Conservation (phyloP, 2,329 filamentous ascomycete genomes). For the Trichoderma sp. region DNA sequence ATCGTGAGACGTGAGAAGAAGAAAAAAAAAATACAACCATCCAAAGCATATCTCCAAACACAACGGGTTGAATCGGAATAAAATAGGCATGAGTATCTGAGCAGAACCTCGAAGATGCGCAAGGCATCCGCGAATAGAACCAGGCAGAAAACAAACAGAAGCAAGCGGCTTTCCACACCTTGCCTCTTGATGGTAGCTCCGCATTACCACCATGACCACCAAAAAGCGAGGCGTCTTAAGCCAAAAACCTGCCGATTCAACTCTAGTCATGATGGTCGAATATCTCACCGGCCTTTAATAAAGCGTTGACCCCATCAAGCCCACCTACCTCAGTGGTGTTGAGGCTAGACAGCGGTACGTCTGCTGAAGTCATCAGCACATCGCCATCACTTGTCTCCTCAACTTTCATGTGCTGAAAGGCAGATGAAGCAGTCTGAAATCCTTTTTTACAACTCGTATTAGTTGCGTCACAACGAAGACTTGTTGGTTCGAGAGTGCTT, state of each 20-base stretch:
- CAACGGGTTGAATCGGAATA: background rate
- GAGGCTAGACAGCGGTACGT: conserved; percentile 22
- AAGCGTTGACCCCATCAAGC: conserved; percentile 57
- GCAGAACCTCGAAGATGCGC: conserved; percentile 2
- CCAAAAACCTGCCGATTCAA: background rate
- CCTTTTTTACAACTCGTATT: conserved; percentile 30
- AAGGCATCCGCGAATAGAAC: conserved; percentile 16
- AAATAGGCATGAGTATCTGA: conserved; percentile 15
- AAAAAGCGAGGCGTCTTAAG: background rate
- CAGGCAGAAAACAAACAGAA: conserved; percentile 4
- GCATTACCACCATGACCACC: background rate
- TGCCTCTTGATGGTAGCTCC: background rate
- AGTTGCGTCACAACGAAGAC: conserved; percentile 27
- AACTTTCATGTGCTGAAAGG: conserved; percentile 32
- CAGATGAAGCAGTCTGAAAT: conserved; percentile 34
- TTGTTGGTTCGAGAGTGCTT: conserved; percentile 21
- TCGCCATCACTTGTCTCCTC: conserved; percentile 31
- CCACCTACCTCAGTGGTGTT: conserved; percentile 26
- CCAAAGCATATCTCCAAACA: background rate
- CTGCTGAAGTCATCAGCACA: conserved; percentile 32
- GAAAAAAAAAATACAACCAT: background rate
- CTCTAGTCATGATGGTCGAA: conserved; percentile 44
- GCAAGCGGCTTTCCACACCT: background rate
- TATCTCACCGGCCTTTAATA: conserved; percentile 58
- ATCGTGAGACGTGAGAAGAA: background rate